phyloP scores from a whole-genome alignment of 257 asterid species.

The Schizonepeta tenuifolia region DNA sequence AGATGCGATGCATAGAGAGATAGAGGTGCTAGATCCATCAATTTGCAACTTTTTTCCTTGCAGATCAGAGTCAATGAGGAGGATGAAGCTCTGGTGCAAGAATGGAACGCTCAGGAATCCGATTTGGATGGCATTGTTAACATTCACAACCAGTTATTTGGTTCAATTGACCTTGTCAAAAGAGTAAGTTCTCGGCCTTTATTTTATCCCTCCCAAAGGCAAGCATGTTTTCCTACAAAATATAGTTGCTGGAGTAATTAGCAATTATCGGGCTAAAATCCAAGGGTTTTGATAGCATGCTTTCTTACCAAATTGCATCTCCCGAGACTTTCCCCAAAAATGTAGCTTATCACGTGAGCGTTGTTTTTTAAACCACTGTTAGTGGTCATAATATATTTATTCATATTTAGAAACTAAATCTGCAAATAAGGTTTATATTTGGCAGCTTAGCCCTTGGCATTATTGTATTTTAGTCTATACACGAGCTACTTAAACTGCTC shows the following conservation, averaged over 20 bases:
- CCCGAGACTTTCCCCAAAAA: too few species aligned
- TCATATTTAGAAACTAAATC: too few species aligned
- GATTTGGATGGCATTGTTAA: slow-evolving; percentile 63
- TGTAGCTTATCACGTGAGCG: too few species aligned
- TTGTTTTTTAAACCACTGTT: too few species aligned
- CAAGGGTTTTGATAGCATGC: too few species aligned
- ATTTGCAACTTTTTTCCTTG: slow-evolving; percentile 23
- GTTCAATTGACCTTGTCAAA: slow-evolving; percentile 69
- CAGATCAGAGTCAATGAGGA: slow-evolving; percentile 50
- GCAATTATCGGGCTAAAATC: not conserved
- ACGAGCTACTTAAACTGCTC: too few species aligned
- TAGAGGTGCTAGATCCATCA: not conserved
- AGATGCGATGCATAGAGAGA: slow-evolving; percentile 2
- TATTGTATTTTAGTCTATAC: too few species aligned
- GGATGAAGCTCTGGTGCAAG: slow-evolving; percentile 54
- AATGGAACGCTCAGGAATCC: slow-evolving; percentile 68
- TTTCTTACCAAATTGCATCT: too few species aligned
- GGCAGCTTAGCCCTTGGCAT: too few species aligned
- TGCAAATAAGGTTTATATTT: too few species aligned
- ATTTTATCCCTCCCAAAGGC: not conserved
- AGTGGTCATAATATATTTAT: too few species aligned
- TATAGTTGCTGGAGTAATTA: not conserved
- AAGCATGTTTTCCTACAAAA: not conserved
- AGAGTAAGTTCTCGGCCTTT: slow-evolving; percentile 43
- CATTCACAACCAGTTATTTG: slow-evolving; percentile 80